Percentiles rank a stretch among this genome's conserved stretches.
phyloP scores from a whole-genome alignment of 108 stramenopile genomes.

The Skeletonema grethae region DNA sequence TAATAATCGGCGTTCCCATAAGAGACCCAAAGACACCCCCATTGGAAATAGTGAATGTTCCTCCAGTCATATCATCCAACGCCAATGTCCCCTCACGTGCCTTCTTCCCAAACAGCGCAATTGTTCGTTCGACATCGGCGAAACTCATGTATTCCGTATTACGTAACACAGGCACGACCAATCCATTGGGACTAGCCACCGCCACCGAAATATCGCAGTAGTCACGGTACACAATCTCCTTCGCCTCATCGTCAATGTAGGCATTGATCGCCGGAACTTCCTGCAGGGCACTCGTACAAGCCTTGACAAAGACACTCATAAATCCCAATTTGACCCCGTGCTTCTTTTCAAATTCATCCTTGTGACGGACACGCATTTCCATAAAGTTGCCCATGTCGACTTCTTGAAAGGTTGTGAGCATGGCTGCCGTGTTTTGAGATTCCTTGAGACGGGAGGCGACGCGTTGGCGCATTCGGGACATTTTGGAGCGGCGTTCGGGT shows the following conservation, averaged over 20 bases:
- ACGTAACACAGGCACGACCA: slow-evolving; percentile 98
- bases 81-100: slow-evolving; percentile 89
- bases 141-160: slow-evolving; percentile 97
- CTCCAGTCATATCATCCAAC: slow-evolving; percentile 99
- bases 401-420: slow-evolving; percentile 99
- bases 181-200: slow-evolving; percentile 94
- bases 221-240: slow-evolving; percentile 99
- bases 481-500: slow-evolving; percentile 96
- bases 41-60: slow-evolving; percentile 99
- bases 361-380: slow-evolving; percentile 94
- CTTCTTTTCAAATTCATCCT: slow-evolving; percentile 95
- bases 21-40: slow-evolving; percentile 99
- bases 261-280: slow-evolving; percentile 98
- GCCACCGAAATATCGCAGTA: slow-evolving; percentile 98
- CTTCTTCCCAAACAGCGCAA: slow-evolving; percentile 95
- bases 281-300: slow-evolving; percentile 90
- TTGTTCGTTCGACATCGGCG: slow-evolving; percentile 96
- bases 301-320: slow-evolving; percentile 98
- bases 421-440: slow-evolving; percentile 98
- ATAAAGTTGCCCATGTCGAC: slow-evolving; percentile 97
- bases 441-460: slow-evolving; percentile 97
- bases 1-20: slow-evolving; percentile 99
- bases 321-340: slow-evolving; percentile 99
- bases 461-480: slow-evolving; percentile 98
- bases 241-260: slow-evolving; percentile 96